Base-by-base conservation (phyloP, 139 green algal species). In the Ettlia oleoabundans region DNA sequence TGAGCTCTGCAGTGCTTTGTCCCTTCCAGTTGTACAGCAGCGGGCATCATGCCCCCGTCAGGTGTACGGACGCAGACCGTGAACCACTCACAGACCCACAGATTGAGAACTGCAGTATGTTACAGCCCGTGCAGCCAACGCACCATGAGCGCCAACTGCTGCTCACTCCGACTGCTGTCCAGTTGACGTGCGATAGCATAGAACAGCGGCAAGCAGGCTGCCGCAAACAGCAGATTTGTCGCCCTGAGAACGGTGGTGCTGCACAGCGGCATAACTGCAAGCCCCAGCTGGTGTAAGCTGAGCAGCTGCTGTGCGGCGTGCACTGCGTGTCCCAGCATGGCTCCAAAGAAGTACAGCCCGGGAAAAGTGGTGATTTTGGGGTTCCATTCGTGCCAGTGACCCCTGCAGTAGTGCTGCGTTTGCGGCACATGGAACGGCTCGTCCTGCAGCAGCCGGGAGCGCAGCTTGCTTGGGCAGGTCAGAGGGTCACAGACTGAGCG, bases 361-460 rank as follows among this genome's bases (percentile, higher is more conserved):
- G 96, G 96, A 28, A 97, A 93, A 6, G 96, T 99, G 6, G 96
- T 99, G 64, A 99, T 98, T 67, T 98, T 98, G 1, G 91, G 88
- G 82, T 99, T 92, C 96, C 96, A 99, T 1, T 75, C 30, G 0
- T 19, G 18, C 40, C 93, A 94, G 13, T 92, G 37, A 2, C 94
- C 94, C 0, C 28, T 4, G 81, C 96, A 99, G 87, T 97, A 98
- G 15, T 76, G 73, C 53, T 95, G 91, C 1, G 94, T 91, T 87
- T 98, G 96, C 1, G 90, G 91, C 24, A 98, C 89, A 74, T 99
- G 96, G 80, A 99, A 99, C 0, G 92, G 82, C 87, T 99, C 96
- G 75, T 99, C 96, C 95, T 98, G 91, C 63, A 81, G 71, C 13
- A 58, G 8, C 64, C 7, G 43, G 35, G 65, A 9, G 7, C 13